Evolutionary conservation across 495 filamentous ascomycete genomes (phyloP), one percentile per base, ranked within the genome.

Genomic region (Penicillium paradoxum): DNA sequence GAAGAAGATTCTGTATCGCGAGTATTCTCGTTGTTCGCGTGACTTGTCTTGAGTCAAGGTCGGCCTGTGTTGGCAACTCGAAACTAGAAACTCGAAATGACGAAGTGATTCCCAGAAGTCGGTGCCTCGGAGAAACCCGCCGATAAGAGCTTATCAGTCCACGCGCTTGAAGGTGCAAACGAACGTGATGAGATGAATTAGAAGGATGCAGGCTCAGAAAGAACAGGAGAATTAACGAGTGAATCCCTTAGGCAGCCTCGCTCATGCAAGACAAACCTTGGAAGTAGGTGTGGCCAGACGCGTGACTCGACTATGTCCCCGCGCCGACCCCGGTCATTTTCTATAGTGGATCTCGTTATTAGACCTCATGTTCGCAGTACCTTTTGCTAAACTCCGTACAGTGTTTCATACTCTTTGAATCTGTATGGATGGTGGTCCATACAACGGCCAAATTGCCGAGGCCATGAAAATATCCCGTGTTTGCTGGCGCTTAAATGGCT

Each of bases 121-220:
- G 33, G 34, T 36, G 34, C 24, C 44, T 56, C 62, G 59, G 62
- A 59, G 52, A 54, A 60, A 57, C 62, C 59, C 62, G 59, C 62
- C 56, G 62, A 65, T 65, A 65, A 65, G 56, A n/a, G n/a, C 53
- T 55, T 57, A 57, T 57, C 55, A 33, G 42, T 25, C 9, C 38
- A 42, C 37, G 9, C 40, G 40, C 22, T 43, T 43, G 27, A n/a
- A 14, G 14, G 19, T 24, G 38, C 6, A 8, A 25, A 15, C 21
- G 22, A 4, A 42, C 22, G 40, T 27, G 14, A 19, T 42, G 22
- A 1, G n/a, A 25, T 25, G 39, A 8, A 41, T 36, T n/a, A 36
- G 30, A 33, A 2, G 30, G 30, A 33, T 11, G 3, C 24, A 27
- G 24, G 7, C 3, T 3, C 3, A 7, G 24, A 27, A 27, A 27